Percentiles rank a stretch among this genome's conserved stretches.
Conservation (phyloP, 2,329 filamentous ascomycete species). For the Colletotrichum shisoi region DNA sequence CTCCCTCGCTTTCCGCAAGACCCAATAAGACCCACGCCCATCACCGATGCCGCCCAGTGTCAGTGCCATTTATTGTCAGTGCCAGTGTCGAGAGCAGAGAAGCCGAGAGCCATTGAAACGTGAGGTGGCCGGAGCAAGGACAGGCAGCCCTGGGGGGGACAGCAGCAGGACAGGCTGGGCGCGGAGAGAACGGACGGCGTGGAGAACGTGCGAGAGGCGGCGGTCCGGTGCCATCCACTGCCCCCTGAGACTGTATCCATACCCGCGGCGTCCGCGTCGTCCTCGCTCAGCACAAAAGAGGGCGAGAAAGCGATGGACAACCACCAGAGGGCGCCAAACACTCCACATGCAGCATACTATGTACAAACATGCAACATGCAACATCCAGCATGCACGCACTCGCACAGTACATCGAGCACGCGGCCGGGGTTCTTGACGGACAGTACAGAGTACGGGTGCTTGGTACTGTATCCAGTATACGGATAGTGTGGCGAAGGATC, state of each 20-base stretch:
- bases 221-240: background rate
- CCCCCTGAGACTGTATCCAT: background rate
- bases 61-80: background rate
- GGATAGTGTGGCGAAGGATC: constrained; percentile 8
- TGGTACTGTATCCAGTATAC: too few species aligned
- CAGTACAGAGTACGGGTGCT: constrained; percentile 1
- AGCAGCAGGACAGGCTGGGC: background rate
- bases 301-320: background rate
- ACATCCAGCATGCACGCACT: background rate
- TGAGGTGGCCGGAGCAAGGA: constrained; percentile 16
- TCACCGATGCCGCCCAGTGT: background rate
- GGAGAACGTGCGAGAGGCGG: background rate
- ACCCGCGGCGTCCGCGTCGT: background rate
- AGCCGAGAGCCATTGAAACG: constrained; percentile 27
- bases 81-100: constrained; percentile 25
- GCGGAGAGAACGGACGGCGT: background rate
- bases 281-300: background rate
- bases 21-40: constrained; percentile 3
- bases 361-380: too few species aligned
- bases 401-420: constrained; percentile 23
- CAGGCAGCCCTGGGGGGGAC: background rate
- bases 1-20: background rate
- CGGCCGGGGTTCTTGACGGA: constrained; percentile 16
- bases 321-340: constrained; percentile 7
- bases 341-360: background rate